phyloP scores from a whole-genome alignment of 306 rosid genomes.

The Castanea mollissima region DNA sequence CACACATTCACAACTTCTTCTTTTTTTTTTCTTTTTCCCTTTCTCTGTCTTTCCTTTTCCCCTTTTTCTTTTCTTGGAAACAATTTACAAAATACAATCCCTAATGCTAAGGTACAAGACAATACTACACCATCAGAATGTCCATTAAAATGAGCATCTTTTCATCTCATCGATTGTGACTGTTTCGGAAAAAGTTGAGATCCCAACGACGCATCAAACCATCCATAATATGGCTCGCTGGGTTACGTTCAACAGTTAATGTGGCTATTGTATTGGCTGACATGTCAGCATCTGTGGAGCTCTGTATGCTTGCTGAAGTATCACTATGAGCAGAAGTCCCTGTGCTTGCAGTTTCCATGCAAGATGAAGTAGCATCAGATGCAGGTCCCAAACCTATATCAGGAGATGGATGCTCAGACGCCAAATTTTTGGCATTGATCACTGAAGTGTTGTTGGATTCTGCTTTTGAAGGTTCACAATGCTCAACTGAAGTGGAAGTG shows the following conservation, averaged over 20 bases:
- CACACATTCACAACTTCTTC: background rate
- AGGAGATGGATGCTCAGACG: slow-evolving; percentile 31
- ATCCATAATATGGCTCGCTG: slow-evolving; percentile 62
- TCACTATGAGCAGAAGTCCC: slow-evolving; percentile 39
- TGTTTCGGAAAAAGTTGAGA: slow-evolving; percentile 73
- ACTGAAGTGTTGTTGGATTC: slow-evolving; percentile 39
- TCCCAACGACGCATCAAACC: slow-evolving; percentile 91
- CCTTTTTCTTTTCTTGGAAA: background rate
- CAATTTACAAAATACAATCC: slow-evolving; percentile 12
- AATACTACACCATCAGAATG: slow-evolving; percentile 31
- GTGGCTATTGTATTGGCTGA: slow-evolving; percentile 87
- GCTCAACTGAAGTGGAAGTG: slow-evolving; percentile 32
- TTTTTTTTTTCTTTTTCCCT: background rate
- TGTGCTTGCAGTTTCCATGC: slow-evolving; percentile 36
- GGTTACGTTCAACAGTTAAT: slow-evolving; percentile 64
- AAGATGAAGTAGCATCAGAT: slow-evolving; percentile 27
- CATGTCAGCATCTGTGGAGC: slow-evolving; percentile 64
- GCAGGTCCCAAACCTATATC: slow-evolving; percentile 25
- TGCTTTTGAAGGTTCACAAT: slow-evolving; percentile 25
- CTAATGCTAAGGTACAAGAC: slow-evolving; percentile 38
- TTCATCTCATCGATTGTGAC: slow-evolving; percentile 43
- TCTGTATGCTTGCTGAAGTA: slow-evolving; percentile 39
- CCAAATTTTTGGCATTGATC: slow-evolving; percentile 28
- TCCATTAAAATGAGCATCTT: background rate
- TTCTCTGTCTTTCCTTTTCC: too few species aligned